Percentiles rank a stretch among this genome's conserved stretches.
Conservation (phyloP, 805 yeast species). For the Metschnikowia hibisci region DNA sequence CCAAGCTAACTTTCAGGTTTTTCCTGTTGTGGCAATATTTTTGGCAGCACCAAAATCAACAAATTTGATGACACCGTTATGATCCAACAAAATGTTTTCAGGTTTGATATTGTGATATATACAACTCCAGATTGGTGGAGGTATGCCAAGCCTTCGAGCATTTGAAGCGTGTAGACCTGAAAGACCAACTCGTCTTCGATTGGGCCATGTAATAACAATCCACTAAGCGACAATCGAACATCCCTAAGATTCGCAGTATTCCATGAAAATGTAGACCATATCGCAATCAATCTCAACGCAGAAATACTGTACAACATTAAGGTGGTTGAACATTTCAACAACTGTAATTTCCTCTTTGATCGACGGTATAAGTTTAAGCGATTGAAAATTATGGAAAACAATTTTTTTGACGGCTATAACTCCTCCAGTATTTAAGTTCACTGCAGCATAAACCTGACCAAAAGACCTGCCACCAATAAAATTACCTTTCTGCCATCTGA, state of each 20-base stretch:
- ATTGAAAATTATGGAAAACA: slow-evolving; percentile 80
- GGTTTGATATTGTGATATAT: slow-evolving; percentile 98
- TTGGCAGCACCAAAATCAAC: slow-evolving; percentile 98
- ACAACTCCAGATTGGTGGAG: slow-evolving; percentile 91
- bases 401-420: slow-evolving; percentile 97
- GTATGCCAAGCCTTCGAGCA: slow-evolving; percentile 93
- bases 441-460: slow-evolving; percentile 90
- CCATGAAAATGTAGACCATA: slow-evolving; percentile 94
- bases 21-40: slow-evolving; percentile 65
- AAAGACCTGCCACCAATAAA: slow-evolving; percentile 94
- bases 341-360: slow-evolving; percentile 97
- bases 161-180: slow-evolving; percentile 84
- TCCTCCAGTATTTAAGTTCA: slow-evolving; percentile 90
- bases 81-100: slow-evolving; percentile 85
- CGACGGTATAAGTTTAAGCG: slow-evolving; percentile 77
- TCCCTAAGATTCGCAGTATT: slow-evolving; percentile 91
- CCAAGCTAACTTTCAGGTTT: slow-evolving; percentile 27
- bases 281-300: slow-evolving; percentile 98
- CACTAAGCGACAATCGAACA: slow-evolving; percentile 91
- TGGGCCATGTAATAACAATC: slow-evolving; percentile 82
- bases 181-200: slow-evolving; percentile 93
- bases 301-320: slow-evolving; percentile 91
- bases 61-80: slow-evolving; percentile 87
- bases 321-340: slow-evolving; percentile 90
- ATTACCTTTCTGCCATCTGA: slow-evolving; percentile 95